Base-by-base conservation (phyloP, 2,329 filamentous ascomycete genomes). In the Fusarium newnesense region DNA sequence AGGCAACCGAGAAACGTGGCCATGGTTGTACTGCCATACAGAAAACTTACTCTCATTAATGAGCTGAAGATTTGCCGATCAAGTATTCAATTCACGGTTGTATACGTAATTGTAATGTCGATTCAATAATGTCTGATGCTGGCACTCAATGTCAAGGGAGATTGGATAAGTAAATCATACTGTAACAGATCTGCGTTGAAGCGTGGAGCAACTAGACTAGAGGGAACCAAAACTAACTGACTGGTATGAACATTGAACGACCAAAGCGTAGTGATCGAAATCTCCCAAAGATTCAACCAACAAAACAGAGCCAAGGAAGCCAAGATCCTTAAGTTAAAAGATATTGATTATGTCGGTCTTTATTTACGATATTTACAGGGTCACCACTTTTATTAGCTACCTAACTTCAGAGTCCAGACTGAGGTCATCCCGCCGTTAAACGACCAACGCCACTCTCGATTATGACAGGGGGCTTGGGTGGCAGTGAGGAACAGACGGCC, bases 21-120 rank as follows among this genome's bases (percentile, higher is more conserved):
- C 36, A 49, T 46, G 39, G 39, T 50, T 44, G 15, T 42, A 36
- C 19, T 43, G 32, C 60, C 37, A 43, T 15, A 44, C 36, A 28
- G 19, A 40, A 49, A 52, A 49, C 26, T 34, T 47, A 30, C 57
- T 56, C 21, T 52, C 24, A 28, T 32, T 10, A n/a, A 28, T 44
- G 40, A 47, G n/a, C 26, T 32, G 2, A 52, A 30, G n/a, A 5
- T n/a, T 26, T 39, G 49, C 28, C 36, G 21, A 39, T 13, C n/a
- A 44, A 64, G 42, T 64, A 64, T 71, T 50, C 42, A 34, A 65
- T 66, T 62, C 53, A 46, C 40, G 42, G 19, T 24, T 72, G 53
- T 49, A 60, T 44, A 72, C 43, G 67, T 62, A 61, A 68, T 68
- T 65, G 68, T 9, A 68, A 74, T 72, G 71, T 65, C 50, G 43